These are phyloP conservation scores for Chytriomyces hyalinus DNA, from an alignment of 192 early-diverging fungal genomes.

Conservation along the genomic window DNA sequence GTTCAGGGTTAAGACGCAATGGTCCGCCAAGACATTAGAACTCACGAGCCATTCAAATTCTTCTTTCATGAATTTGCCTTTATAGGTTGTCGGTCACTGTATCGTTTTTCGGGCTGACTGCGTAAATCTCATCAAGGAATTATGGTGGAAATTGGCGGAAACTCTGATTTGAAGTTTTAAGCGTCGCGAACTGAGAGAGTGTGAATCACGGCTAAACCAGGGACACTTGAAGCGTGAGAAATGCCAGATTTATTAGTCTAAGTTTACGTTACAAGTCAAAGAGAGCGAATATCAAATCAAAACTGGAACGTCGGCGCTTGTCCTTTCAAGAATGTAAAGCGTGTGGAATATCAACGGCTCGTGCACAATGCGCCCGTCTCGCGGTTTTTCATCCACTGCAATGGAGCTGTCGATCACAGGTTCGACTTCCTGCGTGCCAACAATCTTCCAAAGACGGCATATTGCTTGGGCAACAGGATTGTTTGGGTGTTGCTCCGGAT, in stretches of 20 bases:
- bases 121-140: no score
- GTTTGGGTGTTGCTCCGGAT: neutral
- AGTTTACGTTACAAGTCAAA: no score
- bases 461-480: neutral
- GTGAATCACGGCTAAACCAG: no score
- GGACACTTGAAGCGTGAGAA: no score
- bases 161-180: no score
- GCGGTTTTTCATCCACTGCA: neutral
- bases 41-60: constrained; percentile 26
- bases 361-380: neutral
- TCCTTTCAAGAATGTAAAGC: neutral
- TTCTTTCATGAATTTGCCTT: neutral
- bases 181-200: no score
- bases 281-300: no score
- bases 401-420: neutral
- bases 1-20: neutral
- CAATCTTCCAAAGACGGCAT: neutral
- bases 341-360: neutral
- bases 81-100: neutral
- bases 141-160: no score
- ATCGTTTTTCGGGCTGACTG: neutral
- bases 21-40: neutral
- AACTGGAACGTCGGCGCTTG: neutral
- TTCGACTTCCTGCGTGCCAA: neutral
- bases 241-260: no score